These are phyloP conservation scores for Paecilomyces sp. DNA, from an alignment of 2,329 filamentous ascomycete genomes.

Conservation along the genomic window DNA sequence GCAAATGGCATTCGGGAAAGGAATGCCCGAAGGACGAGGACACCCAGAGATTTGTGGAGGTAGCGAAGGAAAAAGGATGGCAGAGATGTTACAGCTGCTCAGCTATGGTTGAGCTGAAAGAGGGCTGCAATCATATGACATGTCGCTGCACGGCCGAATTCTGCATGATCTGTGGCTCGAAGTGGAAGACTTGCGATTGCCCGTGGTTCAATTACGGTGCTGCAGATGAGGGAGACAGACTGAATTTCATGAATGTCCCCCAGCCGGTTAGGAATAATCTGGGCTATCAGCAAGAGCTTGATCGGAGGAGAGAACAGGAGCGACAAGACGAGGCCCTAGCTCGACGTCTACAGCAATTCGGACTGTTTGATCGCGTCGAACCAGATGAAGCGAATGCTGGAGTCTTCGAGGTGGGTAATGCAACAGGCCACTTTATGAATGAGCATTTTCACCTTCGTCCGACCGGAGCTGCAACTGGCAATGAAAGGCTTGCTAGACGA, in stretches of 20 bases:
- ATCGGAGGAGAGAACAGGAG: slow-evolving; percentile 42
- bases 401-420: background rate
- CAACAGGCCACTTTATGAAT: slow-evolving; percentile 2
- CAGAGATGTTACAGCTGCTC: slow-evolving; percentile 73
- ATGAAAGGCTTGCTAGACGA: background rate
- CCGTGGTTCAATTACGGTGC: slow-evolving; percentile 66
- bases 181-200: slow-evolving; percentile 79
- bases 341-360: slow-evolving; percentile 38
- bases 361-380: background rate
- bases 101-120: slow-evolving; percentile 68
- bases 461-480: background rate
- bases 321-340: slow-evolving; percentile 45
- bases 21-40: slow-evolving; percentile 57
- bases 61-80: slow-evolving; percentile 67
- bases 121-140: slow-evolving; percentile 83
- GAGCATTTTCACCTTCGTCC: background rate
- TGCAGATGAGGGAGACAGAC: slow-evolving; percentile 43
- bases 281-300: slow-evolving; percentile 42
- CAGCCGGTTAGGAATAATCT: slow-evolving; percentile 12
- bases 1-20: slow-evolving; percentile 61
- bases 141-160: slow-evolving; percentile 80
- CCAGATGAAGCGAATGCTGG: background rate
- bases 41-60: slow-evolving; percentile 43
- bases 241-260: slow-evolving; percentile 49
- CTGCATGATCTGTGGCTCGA: slow-evolving; percentile 75